These are phyloP conservation scores for Cadophora sp. DNA, from an alignment of 2,329 filamentous ascomycete species.

Conservation along the genomic window DNA sequence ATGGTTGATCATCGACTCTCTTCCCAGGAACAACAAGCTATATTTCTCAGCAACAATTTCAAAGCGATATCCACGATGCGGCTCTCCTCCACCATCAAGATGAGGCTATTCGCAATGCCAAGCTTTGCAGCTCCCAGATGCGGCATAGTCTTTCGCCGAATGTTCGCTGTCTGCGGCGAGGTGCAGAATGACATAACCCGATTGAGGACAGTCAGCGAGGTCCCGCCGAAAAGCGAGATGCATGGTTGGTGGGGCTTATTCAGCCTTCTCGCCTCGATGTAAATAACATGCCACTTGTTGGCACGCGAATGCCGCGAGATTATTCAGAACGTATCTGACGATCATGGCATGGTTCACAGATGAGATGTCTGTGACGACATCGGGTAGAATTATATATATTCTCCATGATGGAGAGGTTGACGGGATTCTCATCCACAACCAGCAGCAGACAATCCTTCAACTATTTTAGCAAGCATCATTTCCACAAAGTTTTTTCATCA, in stretches of 20 bases:
- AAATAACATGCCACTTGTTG: constrained; percentile 4
- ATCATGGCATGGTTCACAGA: not conserved
- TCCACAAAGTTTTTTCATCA: not conserved
- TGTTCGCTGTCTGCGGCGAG: constrained; percentile 1
- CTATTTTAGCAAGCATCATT: too few species aligned
- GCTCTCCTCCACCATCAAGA: constrained; percentile 2
- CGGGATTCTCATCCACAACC: not conserved
- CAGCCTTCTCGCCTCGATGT: constrained; percentile 10
- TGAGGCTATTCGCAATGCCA: constrained; percentile 15
- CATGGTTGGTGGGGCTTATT: constrained; percentile 3
- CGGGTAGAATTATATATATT: constrained; percentile 4
- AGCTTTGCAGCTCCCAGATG: constrained; percentile 1
- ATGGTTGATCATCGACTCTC: not conserved
- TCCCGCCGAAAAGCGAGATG: not conserved
- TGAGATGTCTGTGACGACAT: not conserved
- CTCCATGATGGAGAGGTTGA: not conserved
- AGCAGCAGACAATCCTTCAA: too few species aligned
- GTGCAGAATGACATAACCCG: not conserved
- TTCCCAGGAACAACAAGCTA: not conserved
- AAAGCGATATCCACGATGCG: constrained; percentile 1
- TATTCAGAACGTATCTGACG: constrained; percentile 3
- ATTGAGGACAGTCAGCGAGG: not conserved
- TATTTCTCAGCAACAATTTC: constrained; percentile 13
- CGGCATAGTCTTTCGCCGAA: not conserved
- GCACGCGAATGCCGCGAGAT: constrained; percentile 8